Base-by-base conservation (phyloP, 2,329 filamentous ascomycete species). In the Pestalotiopsis sp. region DNA sequence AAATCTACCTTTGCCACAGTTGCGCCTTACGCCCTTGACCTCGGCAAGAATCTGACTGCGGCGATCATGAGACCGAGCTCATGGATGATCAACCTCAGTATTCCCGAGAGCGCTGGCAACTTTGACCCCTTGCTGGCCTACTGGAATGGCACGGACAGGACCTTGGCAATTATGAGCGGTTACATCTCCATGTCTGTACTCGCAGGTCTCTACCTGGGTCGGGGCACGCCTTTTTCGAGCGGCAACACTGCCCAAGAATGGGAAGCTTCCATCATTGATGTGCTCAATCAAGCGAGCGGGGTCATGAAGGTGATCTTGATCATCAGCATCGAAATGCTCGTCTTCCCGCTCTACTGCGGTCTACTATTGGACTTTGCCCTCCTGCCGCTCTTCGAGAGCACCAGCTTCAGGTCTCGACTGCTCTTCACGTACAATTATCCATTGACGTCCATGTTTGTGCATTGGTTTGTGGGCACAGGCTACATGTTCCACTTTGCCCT, bases 401-500 rank as follows among this genome's bases (percentile, higher is more conserved):
- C 94, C 0, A 95, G 92, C 0, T 81, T 98, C 65, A 87, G 87
- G 71, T 94, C 93, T 7, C 90, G 96, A 25, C 82, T 97, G 65
- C 83, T 90, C 3, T 99, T 97, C 76, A 93, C 93, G 2, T 83
- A 89, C 67, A 86, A 90, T 70, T 94, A 92, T 70, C 96, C 96
- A 0, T 87, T 95, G 73, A 98, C 94, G 0, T 97, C 95, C 14
- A 89, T 97, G 14, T 99, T 99, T 78, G 92, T 98, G 66, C 96
- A 99, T 79, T 99, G 96, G 96, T 99, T 99, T 77, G 92, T 98
- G 68, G 96, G 96, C 63, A 99, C 96, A 3, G 97, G 95, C 71
- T 99, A 99, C 81, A 99, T 99, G 97, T 99, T 99, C 82, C 96
- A 99, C 79, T 99, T 99, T 78, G 96, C 96, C 4, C 87, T 99